Base-by-base conservation (phyloP, 176 grass and related monocot species). In the Luzula sylvatica region DNA sequence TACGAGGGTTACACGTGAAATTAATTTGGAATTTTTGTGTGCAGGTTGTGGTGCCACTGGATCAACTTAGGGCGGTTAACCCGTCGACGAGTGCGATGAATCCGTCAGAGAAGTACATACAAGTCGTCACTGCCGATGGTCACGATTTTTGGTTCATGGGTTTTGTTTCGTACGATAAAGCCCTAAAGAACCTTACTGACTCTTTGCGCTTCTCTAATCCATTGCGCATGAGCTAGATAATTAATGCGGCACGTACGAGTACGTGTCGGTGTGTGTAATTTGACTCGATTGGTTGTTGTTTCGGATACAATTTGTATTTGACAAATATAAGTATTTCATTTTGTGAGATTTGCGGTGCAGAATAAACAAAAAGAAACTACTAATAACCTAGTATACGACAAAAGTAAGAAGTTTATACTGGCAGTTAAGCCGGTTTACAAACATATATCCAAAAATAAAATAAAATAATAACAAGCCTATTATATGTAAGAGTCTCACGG, bases 121-220 rank as follows among this genome's bases (percentile, higher is more conserved):
- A 93, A 70, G 52, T 93, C 12, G 17, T 59, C 1, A 82, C 81
- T 6, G 64, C 5, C 20, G 87, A 86, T 26, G 68, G 60, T 62
- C 77, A 93, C 55, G 87, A 93, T 4, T 86, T 93, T 66, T 93
- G 87, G 87, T 93, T 86, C 77, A 82, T 93, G 87, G 87, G 87
- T 50, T 93, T 93, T 69, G 87, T 93, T 2, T 74, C 56, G 47
- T 93, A 78, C 65, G 87, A 93, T 71, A 93, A 93, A 72, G 87
- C 87, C 1, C 56, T 93, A 13, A 78, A 53, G 61, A 78, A 78
- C 48, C 66, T 93, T 28, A 68, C 58, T 4, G 87, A 93, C 11
- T 72, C 70, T 3, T 29, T 86, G 59, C 74, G 71, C 1, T 25
- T 32, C 42, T 64, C 59, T 17, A 64, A 64, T 64, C 59, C 59